phyloP scores from a whole-genome alignment of 2,329 filamentous ascomycete species.

The Fusarium luffae region DNA sequence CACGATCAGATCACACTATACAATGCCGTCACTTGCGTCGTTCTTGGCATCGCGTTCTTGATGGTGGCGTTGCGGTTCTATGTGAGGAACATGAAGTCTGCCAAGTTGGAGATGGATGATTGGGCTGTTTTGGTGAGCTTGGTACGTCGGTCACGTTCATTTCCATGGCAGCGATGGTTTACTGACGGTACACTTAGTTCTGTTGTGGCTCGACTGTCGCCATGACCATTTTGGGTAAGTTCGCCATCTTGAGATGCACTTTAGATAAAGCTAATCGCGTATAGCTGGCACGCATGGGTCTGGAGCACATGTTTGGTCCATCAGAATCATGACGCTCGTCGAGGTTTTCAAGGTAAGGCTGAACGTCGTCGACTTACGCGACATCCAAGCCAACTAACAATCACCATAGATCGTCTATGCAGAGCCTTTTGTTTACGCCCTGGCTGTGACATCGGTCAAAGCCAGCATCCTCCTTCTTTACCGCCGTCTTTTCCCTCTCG shows the following conservation, averaged over 20 bases:
- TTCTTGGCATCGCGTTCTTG: background rate
- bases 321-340: slow-evolving; percentile 4
- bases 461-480: slow-evolving; percentile 20
- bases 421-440: slow-evolving; percentile 16
- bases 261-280: fast-evolving
- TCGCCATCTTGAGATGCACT: fast-evolving
- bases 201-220: slow-evolving; percentile 2
- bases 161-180: fast-evolving
- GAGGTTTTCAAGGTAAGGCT: slow-evolving; percentile 1
- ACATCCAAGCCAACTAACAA: background rate
- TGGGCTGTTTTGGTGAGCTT: slow-evolving; percentile 13
- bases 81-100: slow-evolving; percentile 23
- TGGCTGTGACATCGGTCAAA: slow-evolving; percentile 23
- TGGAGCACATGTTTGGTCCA: slow-evolving; percentile 17
- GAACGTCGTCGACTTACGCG: fast-evolving
- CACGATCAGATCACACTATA: background rate
- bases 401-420: slow-evolving; percentile 2
- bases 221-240: slow-evolving; percentile 5
- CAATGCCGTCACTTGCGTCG: slow-evolving; percentile 7
- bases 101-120: slow-evolving; percentile 10
- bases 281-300: slow-evolving; percentile 5
- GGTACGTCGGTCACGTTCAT: background rate
- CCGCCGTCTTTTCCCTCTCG: slow-evolving; percentile 18
- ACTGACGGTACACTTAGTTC: background rate
- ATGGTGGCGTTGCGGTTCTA: slow-evolving; percentile 11